A percentile compares a stretch with the other conserved stretches of the same genome.
These are phyloP conservation scores for Gracilaria caudata DNA, from an alignment of 23 red algal genomes.

Conservation along the genomic window DNA sequence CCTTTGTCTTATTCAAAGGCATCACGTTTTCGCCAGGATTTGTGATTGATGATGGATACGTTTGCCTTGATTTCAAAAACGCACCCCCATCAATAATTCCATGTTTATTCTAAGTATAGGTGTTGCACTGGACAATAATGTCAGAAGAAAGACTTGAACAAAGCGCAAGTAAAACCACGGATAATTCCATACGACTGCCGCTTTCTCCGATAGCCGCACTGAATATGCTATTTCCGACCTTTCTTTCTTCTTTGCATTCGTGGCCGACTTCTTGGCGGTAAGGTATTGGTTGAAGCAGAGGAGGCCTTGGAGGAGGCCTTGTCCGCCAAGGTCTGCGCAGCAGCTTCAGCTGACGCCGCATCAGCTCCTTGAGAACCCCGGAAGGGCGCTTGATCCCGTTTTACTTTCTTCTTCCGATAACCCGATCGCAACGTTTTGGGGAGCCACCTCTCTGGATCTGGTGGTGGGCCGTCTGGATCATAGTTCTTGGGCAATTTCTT, in stretches of 20 bases:
- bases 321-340: slow-evolving; percentile 43
- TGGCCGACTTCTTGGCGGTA: slow-evolving; percentile 29
- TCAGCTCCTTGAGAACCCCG: slow-evolving; percentile 69
- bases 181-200: too few species aligned
- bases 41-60: too few species aligned
- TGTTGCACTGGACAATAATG: too few species aligned
- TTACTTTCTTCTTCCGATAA: slow-evolving; percentile 66
- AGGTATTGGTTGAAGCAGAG: neutral
- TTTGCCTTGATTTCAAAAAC: too few species aligned
- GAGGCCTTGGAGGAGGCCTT: slow-evolving; percentile 30
- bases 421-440: slow-evolving; percentile 63
- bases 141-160: too few species aligned
- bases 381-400: slow-evolving; percentile 46
- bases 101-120: too few species aligned
- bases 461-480: slow-evolving; percentile 70
- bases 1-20: too few species aligned
- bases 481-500: slow-evolving; percentile 74
- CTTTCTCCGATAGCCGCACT: neutral
- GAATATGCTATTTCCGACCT: neutral
- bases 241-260: slow-evolving; percentile 52
- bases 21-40: too few species aligned
- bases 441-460: slow-evolving; percentile 77
- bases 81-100: too few species aligned
- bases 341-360: slow-evolving; percentile 63
- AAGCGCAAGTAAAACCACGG: too few species aligned